Conservation (phyloP, 2,329 filamentous ascomycete genomes). For the Colletotrichum sp. region DNA sequence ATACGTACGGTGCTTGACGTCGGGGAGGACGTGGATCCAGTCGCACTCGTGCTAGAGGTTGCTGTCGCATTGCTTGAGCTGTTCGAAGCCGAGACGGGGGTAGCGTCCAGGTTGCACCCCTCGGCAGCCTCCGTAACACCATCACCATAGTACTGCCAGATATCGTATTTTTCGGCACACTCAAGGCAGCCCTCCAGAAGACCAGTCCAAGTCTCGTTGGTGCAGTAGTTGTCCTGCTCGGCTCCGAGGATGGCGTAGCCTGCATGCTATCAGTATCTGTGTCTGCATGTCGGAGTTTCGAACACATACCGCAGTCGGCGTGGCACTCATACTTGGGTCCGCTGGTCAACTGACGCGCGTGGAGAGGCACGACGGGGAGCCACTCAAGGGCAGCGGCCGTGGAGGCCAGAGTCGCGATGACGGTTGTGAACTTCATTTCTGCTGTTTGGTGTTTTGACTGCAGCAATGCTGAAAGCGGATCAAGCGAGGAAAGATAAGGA, state of each 20-base stretch:
- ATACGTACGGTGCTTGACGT: background rate
- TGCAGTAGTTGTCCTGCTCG: conserved; percentile 38
- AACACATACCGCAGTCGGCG: conserved; percentile 46
- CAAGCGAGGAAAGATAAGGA: too few relatives aligned
- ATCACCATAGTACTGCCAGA: conserved; percentile 49
- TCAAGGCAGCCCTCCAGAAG: conserved; percentile 46
- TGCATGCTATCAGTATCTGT: background rate
- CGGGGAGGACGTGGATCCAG: background rate
- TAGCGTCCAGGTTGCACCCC: conserved; percentile 27
- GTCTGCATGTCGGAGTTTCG: background rate
- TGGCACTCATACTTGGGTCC: conserved; percentile 36
- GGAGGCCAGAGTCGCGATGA: background rate
- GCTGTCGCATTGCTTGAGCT: background rate
- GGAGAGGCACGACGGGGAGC: conserved; percentile 4
- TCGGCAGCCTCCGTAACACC: conserved; percentile 36
- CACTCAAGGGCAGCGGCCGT: background rate
- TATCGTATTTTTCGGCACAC: conserved; percentile 47
- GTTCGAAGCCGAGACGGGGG: background rate
- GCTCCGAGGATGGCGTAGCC: conserved; percentile 39
- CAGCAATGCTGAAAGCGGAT: background rate
- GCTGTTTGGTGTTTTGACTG: too few relatives aligned
- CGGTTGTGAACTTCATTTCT: background rate
- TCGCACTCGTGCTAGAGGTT: background rate
- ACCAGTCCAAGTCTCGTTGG: conserved; percentile 40
- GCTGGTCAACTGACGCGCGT: conserved; percentile 8